Evolutionary conservation across 2,329 filamentous ascomycete genomes (phyloP).

Genomic region (Botryotinia calthae): DNA sequence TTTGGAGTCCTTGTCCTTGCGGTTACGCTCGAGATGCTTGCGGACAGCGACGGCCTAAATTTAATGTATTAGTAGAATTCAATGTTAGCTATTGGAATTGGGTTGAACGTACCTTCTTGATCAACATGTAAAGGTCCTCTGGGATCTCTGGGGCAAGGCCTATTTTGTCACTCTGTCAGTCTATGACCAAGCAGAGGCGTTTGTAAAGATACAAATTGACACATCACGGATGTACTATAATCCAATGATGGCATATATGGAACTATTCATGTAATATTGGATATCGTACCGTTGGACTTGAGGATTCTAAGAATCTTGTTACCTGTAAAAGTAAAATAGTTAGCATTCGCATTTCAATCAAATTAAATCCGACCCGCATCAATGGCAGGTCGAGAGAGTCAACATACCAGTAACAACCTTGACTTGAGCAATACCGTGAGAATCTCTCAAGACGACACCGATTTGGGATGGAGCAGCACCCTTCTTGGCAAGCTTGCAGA

Average conservation of each 20-base stretch:
- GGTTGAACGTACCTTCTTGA: slow-evolving; percentile 82
- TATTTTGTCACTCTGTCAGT: slow-evolving; percentile 85
- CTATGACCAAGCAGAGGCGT: slow-evolving; percentile 85
- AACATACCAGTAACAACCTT: slow-evolving; percentile 90
- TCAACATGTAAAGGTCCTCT: slow-evolving; percentile 99
- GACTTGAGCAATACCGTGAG: slow-evolving; percentile 96
- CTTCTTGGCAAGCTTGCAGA: slow-evolving; percentile 98
- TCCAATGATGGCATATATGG: slow-evolving; percentile 38
- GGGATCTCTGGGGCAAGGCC: slow-evolving; percentile 98
- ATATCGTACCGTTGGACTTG: slow-evolving; percentile 87
- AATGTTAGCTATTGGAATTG: neutral
- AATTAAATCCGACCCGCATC: neutral
- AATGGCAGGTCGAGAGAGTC: neutral
- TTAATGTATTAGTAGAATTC: slow-evolving; percentile 27
- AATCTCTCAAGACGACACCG: slow-evolving; percentile 97
- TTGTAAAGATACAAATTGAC: slow-evolving; percentile 30
- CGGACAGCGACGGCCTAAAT: slow-evolving; percentile 84
- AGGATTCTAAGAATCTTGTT: slow-evolving; percentile 99
- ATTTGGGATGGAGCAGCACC: slow-evolving; percentile 98
- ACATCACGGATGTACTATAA: slow-evolving; percentile 29
- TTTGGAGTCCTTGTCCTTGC: slow-evolving; percentile 99
- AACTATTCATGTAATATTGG: slow-evolving; percentile 26
- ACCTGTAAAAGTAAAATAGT: slow-evolving; percentile 53
- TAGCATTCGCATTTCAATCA: slow-evolving; percentile 22
- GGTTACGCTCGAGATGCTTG: slow-evolving; percentile 99